phyloP scores from a whole-genome alignment of 2,329 filamentous ascomycete species.

The Exserohilum rostratum region DNA sequence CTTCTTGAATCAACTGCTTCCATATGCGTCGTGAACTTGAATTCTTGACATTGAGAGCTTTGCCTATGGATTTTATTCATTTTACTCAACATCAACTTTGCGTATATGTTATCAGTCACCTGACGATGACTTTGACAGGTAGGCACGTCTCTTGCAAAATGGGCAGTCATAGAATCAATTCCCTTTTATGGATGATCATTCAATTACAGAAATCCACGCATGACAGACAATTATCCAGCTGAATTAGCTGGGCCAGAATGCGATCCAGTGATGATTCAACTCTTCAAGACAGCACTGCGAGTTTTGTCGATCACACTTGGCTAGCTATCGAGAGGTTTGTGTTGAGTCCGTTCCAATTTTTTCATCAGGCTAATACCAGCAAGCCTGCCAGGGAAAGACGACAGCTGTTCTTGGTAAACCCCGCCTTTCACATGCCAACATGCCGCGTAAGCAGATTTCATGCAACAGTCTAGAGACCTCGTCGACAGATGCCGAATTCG shows the following conservation, averaged over 20 bases:
- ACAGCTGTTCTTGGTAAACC: neutral
- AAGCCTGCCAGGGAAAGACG: neutral
- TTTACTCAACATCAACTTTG: neutral
- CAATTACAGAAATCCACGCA: neutral
- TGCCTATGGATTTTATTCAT: neutral
- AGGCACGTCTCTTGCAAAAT: neutral
- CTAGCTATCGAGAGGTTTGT: neutral
- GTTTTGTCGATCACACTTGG: neutral
- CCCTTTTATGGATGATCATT: neutral
- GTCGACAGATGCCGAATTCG: neutral
- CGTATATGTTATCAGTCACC: neutral
- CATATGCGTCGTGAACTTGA: neutral
- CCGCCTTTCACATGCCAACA: neutral
- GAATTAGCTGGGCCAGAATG: neutral
- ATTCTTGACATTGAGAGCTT: neutral
- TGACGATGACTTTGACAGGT: neutral
- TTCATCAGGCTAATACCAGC: neutral
- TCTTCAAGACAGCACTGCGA: neutral
- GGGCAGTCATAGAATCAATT: neutral
- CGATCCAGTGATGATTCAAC: neutral
- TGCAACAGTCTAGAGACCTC: neutral
- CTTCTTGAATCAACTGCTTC: neutral
- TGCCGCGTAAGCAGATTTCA: neutral
- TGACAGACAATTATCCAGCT: neutral
- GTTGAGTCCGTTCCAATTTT: neutral